Percentiles rank a stretch among this genome's conserved stretches.
These are phyloP conservation scores for Cercophora sp. DNA, from an alignment of 495 filamentous ascomycete species.

Conservation along the genomic window DNA sequence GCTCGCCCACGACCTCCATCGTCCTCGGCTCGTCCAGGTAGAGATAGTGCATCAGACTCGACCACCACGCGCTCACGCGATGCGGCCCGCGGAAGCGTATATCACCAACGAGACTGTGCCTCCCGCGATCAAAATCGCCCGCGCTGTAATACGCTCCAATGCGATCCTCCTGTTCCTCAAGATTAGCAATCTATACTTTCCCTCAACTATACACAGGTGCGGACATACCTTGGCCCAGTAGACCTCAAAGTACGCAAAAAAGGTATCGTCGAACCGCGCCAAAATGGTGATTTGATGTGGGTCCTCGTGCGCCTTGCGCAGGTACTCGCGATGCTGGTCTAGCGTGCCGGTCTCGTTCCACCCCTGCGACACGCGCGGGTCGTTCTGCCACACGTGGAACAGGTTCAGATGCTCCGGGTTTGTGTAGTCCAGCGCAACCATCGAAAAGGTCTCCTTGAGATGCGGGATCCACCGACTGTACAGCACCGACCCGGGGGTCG, in stretches of 20 bases:
- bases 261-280: constrained; percentile 56
- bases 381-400: constrained; percentile 68
- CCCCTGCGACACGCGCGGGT: constrained; percentile 63
- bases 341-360: constrained; percentile 65
- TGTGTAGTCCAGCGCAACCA: constrained; percentile 57
- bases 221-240: constrained; percentile 76
- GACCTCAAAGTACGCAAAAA: constrained; percentile 66
- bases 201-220: too few species aligned
- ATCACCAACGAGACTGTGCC: constrained; percentile 66
- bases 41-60: constrained; percentile 63
- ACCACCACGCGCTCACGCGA: constrained; percentile 66
- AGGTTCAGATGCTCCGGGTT: constrained; percentile 52
- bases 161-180: constrained; percentile 62
- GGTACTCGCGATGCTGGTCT: constrained; percentile 60
- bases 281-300: constrained; percentile 60
- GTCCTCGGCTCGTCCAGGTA: constrained; percentile 69
- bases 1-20: constrained; percentile 59
- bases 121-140: constrained; percentile 61
- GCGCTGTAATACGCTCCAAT: constrained; percentile 63
- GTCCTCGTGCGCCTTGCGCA: constrained; percentile 55
- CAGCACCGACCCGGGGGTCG: constrained; percentile 54
- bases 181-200: too few species aligned
- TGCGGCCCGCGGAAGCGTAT: constrained; percentile 58
- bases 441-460: constrained; percentile 61
- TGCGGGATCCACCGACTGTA: constrained; percentile 69